Evolutionary conservation across 2,329 filamentous ascomycete species (phyloP).

Genomic region (Diatrype stigma): DNA sequence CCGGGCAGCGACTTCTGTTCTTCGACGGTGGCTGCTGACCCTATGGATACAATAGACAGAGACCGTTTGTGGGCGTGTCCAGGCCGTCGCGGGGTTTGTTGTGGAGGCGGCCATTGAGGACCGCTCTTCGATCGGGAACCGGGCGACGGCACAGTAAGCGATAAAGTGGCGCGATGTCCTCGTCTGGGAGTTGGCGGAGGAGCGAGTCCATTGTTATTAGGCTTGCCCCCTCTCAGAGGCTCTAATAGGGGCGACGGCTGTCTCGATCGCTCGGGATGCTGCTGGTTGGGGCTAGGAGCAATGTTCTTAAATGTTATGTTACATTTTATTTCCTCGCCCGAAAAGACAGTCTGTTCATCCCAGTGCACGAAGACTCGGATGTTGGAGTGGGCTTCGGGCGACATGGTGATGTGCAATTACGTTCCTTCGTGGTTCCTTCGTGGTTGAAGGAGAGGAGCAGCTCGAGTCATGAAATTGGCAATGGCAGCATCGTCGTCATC

Average conservation of each 20-base stretch:
- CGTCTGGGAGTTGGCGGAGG: constrained; percentile 42
- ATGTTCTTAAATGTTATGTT: constrained; percentile 95
- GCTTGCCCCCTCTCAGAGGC: constrained; percentile 33
- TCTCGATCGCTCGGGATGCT: constrained; percentile 31
- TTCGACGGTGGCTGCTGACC: constrained; percentile 46
- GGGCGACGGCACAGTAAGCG: constrained; percentile 51
- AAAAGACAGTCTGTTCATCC: constrained; percentile 91
- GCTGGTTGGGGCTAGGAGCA: constrained; percentile 40
- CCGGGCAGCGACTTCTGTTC: constrained; percentile 44
- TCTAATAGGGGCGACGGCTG: constrained; percentile 40
- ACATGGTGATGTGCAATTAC: constrained; percentile 42
- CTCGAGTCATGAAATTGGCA: not conserved
- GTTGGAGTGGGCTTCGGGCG: constrained; percentile 52
- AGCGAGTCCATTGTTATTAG: constrained; percentile 37
- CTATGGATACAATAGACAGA: constrained; percentile 77
- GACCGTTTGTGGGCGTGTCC: constrained; percentile 69
- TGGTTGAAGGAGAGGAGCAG: constrained; percentile 25
- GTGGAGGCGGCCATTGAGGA: constrained; percentile 38
- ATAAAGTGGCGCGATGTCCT: constrained; percentile 66
- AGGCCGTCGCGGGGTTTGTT: constrained; percentile 23
- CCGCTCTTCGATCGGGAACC: constrained; percentile 41
- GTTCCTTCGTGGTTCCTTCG: constrained; percentile 31
- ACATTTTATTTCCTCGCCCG: constrained; percentile 92
- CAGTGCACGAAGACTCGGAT: constrained; percentile 95
- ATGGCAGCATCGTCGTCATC: not conserved